Percentiles rank a stretch among this genome's conserved stretches.
These are phyloP conservation scores for Lactifluus pinguis DNA, from an alignment of 768 basidiomycete genomes.

Conservation along the genomic window DNA sequence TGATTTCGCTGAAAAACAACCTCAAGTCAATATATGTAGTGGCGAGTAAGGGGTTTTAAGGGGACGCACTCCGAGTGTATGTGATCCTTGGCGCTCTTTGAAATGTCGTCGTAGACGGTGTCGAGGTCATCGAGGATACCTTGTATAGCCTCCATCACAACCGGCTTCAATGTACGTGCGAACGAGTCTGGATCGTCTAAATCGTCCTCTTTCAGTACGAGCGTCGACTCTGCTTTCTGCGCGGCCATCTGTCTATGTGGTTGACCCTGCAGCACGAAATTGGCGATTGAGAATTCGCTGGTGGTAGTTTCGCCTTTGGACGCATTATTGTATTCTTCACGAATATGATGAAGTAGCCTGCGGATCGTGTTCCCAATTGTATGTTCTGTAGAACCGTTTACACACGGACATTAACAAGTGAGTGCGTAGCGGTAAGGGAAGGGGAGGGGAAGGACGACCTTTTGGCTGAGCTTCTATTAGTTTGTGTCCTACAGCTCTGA, in stretches of 20 bases:
- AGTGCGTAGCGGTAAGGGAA: background rate
- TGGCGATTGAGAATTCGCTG: slow-evolving; percentile 61
- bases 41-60: background rate
- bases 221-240: slow-evolving; percentile 44
- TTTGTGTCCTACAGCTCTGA: slow-evolving; percentile 69
- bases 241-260: slow-evolving; percentile 39
- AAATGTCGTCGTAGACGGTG: slow-evolving; percentile 90
- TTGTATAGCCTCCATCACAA: slow-evolving; percentile 94
- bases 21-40: background rate
- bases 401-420: background rate
- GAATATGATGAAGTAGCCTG: slow-evolving; percentile 85
- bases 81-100: slow-evolving; percentile 90
- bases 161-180: slow-evolving; percentile 73
- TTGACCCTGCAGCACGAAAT: slow-evolving; percentile 76
- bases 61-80: slow-evolving; percentile 89
- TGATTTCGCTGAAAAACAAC: slow-evolving; percentile 65
- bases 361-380: slow-evolving; percentile 93
- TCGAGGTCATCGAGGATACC: slow-evolving; percentile 95
- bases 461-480: slow-evolving; percentile 91
- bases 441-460: slow-evolving; percentile 39
- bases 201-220: slow-evolving; percentile 58
- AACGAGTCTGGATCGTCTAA: slow-evolving; percentile 72
- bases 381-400: slow-evolving; percentile 50
- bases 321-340: slow-evolving; percentile 90
- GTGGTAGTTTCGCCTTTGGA: slow-evolving; percentile 37